These are phyloP conservation scores for Aureobasidium sp. DNA, from an alignment of 2,329 filamentous ascomycete genomes.

Conservation along the genomic window DNA sequence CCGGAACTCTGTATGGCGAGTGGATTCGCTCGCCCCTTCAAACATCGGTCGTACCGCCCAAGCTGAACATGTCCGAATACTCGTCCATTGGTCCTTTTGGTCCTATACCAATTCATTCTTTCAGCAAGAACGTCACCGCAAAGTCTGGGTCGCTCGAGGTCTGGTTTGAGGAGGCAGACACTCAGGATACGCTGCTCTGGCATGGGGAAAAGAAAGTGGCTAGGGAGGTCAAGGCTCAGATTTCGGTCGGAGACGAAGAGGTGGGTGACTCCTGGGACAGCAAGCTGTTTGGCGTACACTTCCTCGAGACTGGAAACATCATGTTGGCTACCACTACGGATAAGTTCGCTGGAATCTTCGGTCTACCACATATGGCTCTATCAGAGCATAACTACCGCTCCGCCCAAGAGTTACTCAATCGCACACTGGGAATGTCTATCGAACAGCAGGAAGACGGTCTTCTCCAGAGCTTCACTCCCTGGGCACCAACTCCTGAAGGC, in stretches of 20 bases:
- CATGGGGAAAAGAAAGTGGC: slow-evolving; percentile 36
- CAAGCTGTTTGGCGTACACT: slow-evolving; percentile 76
- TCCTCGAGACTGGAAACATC: slow-evolving; percentile 69
- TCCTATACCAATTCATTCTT: slow-evolving; percentile 44
- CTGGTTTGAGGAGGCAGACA: slow-evolving; percentile 53
- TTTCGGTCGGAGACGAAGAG: slow-evolving; percentile 66
- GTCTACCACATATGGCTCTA: slow-evolving; percentile 73
- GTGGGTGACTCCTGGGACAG: slow-evolving; percentile 72
- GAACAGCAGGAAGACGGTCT: slow-evolving; percentile 57
- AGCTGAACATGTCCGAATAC: slow-evolving; percentile 47
- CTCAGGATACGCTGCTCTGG: slow-evolving; percentile 26
- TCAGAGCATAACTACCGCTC: slow-evolving; percentile 44
- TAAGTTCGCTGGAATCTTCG: slow-evolving; percentile 85
- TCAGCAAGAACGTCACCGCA: slow-evolving; percentile 76
- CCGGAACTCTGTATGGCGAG: slow-evolving; percentile 66
- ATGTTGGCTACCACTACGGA: slow-evolving; percentile 85
- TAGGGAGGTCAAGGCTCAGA: slow-evolving; percentile 61
- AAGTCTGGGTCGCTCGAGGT: slow-evolving; percentile 61
- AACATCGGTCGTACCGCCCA: slow-evolving; percentile 37
- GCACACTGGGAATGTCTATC: slow-evolving; percentile 62
- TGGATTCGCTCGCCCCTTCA: slow-evolving; percentile 58
- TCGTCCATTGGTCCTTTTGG: slow-evolving; percentile 61
- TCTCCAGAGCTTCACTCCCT: slow-evolving; percentile 54
- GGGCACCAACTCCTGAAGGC: slow-evolving; percentile 63
- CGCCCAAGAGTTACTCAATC: slow-evolving; percentile 56